Percentiles rank a stretch among this genome's conserved stretches.
Conservation (phyloP, 495 filamentous ascomycete species). For the Cercophora scortea region DNA sequence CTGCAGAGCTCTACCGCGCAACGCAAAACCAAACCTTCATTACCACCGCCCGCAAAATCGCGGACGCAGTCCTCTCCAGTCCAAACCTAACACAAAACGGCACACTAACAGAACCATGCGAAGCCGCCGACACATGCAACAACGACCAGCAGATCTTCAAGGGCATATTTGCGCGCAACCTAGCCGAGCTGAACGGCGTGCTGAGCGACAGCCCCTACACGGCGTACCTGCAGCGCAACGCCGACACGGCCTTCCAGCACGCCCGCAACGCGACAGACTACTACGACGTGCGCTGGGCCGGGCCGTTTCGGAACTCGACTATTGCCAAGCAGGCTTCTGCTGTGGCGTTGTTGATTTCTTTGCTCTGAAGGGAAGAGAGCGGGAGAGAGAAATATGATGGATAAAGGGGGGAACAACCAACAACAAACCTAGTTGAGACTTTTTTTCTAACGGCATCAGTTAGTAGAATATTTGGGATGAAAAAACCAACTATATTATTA, state of each 20-base stretch:
- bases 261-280: conserved; percentile 39
- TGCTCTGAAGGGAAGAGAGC: not conserved
- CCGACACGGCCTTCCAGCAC: conserved; percentile 47
- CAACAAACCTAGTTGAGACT: too few species aligned
- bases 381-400: too few species aligned
- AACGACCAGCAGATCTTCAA: conserved; percentile 62
- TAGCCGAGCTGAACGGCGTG: conserved; percentile 43
- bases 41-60: conserved; percentile 46
- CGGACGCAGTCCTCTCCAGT: conserved; percentile 27
- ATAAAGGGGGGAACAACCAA: too few species aligned
- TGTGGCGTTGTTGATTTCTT: conserved; percentile 51
- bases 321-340: conserved; percentile 55
- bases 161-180: conserved; percentile 61
- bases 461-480: too few species aligned
- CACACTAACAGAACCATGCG: conserved; percentile 54
- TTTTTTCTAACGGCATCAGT: too few species aligned
- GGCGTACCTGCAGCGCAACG: conserved; percentile 48
- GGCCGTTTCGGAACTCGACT: conserved; percentile 36
- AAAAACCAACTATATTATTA: too few species aligned
- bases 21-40: conserved; percentile 33
- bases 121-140: conserved; percentile 41
- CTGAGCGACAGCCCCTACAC: conserved; percentile 37
- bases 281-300: conserved; percentile 50
- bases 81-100: conserved; percentile 22
- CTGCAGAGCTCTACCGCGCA: conserved; percentile 18